Base-by-base conservation (phyloP, 1,139 yeast species). In the Pichia norvegensis region DNA sequence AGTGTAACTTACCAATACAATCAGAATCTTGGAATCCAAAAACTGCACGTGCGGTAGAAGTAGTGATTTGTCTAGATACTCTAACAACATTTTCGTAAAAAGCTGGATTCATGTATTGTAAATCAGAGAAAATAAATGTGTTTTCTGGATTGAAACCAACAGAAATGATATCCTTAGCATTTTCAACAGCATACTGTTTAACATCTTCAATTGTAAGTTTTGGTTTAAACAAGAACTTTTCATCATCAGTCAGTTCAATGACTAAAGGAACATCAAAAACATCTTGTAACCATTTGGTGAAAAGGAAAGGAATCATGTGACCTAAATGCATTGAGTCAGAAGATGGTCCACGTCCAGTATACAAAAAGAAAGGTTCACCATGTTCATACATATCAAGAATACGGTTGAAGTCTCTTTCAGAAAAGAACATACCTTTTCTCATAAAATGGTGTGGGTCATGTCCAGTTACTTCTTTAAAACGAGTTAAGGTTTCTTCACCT, bases 311-410 rank as follows among this genome's bases (percentile, higher is more conserved):
- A 51, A 90, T 76, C 90, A 92, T 82, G 66, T 94, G 99, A 41
- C 98, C 99, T 69, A 94, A 73, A 65, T 94, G 99, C 87, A 94
- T 83, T 22, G 95, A 83, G 57, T 84, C 96, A 39, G 92, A 80
- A 4, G 95, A 85, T 40, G 99, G 98, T 2, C 99, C 99, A 66
- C 99, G 80, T 42, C 99, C 99, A 23, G 99, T 94, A 66, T 94
- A 94, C 55, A 94, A 70, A 70, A 90, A 94, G 66, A 94, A 94
- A 36, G 92, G 95, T 68, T 92, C 86, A 21, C 96, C 96, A 62
- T 85, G 85, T 68, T 94, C 98, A 64, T 90, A 87, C 56, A 90
- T 69, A 61, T 85, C 95, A 62, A 92, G 74, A 59, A 92, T 92
- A 59, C 69, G 75, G 55, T 66, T 69, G 62, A 92, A 78, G 66